Percentiles rank a stretch among this genome's conserved stretches.
These are phyloP conservation scores for Globisporangium abappressorium DNA, from an alignment of 352 stramenopile genomes.

Conservation along the genomic window DNA sequence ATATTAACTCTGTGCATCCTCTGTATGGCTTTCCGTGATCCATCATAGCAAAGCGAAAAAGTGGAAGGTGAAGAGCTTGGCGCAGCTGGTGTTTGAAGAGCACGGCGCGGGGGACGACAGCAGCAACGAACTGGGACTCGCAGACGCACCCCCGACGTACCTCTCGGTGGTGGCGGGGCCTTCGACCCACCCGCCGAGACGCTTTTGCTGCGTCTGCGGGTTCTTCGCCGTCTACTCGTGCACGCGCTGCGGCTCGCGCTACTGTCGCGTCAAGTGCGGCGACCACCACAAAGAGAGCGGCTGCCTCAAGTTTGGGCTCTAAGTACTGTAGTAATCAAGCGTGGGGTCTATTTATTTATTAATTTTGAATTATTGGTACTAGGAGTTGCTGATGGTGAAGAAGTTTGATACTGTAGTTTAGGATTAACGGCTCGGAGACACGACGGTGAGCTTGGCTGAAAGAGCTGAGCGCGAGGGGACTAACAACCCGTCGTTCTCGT, in stretches of 20 bases:
- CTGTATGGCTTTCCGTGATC: background rate
- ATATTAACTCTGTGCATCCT: background rate
- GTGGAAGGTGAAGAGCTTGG: conserved; percentile 88
- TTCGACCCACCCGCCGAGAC: conserved; percentile 55
- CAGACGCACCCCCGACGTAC: conserved; percentile 52
- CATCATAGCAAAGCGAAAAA: conserved; percentile 25
- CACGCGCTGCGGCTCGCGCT: conserved; percentile 71
- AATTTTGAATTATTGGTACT: background rate
- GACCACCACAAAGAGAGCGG: conserved; percentile 89
- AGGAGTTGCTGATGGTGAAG: background rate
- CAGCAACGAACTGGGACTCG: background rate
- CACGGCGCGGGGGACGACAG: conserved; percentile 20
- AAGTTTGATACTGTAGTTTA: too few relatives aligned
- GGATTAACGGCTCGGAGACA: background rate
- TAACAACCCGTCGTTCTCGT: conserved; percentile 49
- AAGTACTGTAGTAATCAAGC: conserved; percentile 4
- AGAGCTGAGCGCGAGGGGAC: conserved; percentile 22
- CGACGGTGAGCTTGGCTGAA: background rate
- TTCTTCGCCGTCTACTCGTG: conserved; percentile 82
- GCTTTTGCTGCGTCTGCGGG: conserved; percentile 86
- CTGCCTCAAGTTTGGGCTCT: conserved; percentile 88
- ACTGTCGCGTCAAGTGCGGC: conserved; percentile 78
- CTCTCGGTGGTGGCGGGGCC: conserved; percentile 61
- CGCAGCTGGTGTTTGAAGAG: conserved; percentile 87
- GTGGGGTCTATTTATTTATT: conserved; percentile 1